These are phyloP conservation scores for Selaginella moellendorffii DNA, from an alignment of 75 land plant species.

Conservation along the genomic window DNA sequence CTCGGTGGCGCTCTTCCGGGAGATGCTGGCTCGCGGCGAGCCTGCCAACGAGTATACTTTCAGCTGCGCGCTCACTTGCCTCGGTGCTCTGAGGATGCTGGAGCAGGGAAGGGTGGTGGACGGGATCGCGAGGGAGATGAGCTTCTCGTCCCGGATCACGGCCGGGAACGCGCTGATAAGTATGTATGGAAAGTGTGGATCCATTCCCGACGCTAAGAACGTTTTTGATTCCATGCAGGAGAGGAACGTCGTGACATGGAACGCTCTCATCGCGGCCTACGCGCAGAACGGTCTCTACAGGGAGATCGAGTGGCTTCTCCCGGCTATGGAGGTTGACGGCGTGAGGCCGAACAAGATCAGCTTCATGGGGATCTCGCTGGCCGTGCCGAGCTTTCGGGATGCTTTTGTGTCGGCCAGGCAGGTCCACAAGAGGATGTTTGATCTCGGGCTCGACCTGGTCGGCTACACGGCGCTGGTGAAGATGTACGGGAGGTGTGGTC, in stretches of 20 bases:
- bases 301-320: background rate
- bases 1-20: background rate
- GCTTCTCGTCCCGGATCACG: background rate
- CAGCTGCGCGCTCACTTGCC: background rate
- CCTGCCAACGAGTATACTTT: background rate
- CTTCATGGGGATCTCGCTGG: background rate
- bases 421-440: background rate
- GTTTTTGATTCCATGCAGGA: background rate
- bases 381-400: no score
- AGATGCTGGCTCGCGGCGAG: background rate
- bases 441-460: background rate
- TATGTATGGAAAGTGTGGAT: background rate
- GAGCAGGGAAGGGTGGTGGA: background rate
- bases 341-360: background rate
- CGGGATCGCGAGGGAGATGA: background rate
- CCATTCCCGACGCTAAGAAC: background rate
- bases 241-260: slow-evolving; percentile 6
- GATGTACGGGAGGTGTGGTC: background rate
- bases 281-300: background rate
- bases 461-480: background rate
- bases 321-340: background rate
- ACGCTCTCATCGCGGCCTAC: background rate
- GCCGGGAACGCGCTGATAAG: background rate
- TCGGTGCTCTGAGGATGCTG: background rate
- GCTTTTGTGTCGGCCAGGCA: background rate